Evolutionary conservation across 2,329 filamentous ascomycete genomes (phyloP), one percentile per base, ranked within the genome.

Genomic region (Fusarium kyushuense): DNA sequence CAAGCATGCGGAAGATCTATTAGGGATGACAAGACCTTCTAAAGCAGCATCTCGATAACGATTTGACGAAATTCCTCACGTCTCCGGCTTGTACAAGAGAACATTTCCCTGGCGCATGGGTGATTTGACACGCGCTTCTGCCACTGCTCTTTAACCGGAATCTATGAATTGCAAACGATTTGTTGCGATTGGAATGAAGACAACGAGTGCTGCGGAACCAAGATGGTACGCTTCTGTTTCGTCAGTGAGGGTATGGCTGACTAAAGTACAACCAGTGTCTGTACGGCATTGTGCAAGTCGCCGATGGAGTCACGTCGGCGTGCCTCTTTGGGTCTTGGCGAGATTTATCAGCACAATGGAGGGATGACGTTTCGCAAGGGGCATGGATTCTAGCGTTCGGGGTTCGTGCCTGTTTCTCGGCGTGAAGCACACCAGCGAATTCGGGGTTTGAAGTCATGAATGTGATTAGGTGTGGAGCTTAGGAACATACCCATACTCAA

Each of bases 1-100:
- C 69, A 84, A 83, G 25, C 90, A 92, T 73, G 89, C 90, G 1
- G 83, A 87, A 67, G 90, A 92, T 75, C 73, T 92, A 46, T 85
- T 92, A 65, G 88, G 86, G 36, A 85, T 81, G 72, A 87, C 84
- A 72, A 82, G 87, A 47, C 90, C 89, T 35, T 80, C 47, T 76
- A 67, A 58, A 52, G 63, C 56, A 35, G 46, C 41, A 16, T 29
- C 45, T 19, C 60, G 58, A 32, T 47, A 56, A 32, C 59, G 46
- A 64, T 49, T n/a, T n/a, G n/a, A 36, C 23, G n/a, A 29, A 13
- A 32, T 17, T 19, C 6, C 6, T 14, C 10, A 12, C 10, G 7
- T 19, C n/a, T 45, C 27, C n/a, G 36, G 17, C 13, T 27, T n/a
- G 16, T 19, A 17, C 10, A 21, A 36, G 5, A 25, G 7, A 9